Conservation (phyloP, 2,329 filamentous ascomycete genomes). For the Geoglossum cookeanum region DNA sequence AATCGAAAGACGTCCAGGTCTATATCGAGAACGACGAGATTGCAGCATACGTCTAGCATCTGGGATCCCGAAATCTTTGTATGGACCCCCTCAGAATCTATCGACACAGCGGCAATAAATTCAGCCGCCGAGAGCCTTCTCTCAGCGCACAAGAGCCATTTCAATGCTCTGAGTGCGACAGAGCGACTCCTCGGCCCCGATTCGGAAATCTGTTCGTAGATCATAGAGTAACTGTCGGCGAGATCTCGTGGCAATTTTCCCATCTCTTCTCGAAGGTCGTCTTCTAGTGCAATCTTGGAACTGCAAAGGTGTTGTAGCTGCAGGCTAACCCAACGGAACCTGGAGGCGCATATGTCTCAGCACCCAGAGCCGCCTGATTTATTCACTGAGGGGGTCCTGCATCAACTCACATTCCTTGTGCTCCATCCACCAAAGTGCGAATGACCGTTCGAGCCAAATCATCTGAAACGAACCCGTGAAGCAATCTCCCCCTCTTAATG, state of each 20-base stretch:
- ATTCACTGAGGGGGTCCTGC: too few species aligned
- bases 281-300: not conserved
- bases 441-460: not conserved
- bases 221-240: not conserved
- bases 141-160: not conserved
- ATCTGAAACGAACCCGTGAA: not conserved
- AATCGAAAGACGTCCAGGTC: conserved; percentile 15
- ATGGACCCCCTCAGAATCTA: not conserved
- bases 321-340: not conserved
- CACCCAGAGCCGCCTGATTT: not conserved
- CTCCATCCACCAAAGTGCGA: not conserved
- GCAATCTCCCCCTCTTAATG: not conserved
- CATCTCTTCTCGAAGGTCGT: not conserved
- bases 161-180: not conserved
- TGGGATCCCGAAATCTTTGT: conserved; percentile 5
- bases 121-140: not conserved
- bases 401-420: not conserved
- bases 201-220: not conserved
- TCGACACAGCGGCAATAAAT: not conserved
- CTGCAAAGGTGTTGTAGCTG: not conserved
- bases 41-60: conserved; percentile 13
- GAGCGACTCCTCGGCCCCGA: not conserved
- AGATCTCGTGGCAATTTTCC: not conserved
- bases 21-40: conserved; percentile 15
- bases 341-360: not conserved